phyloP scores from a whole-genome alignment of 139 green algal genomes.

The Pseudopediastrum boryanum region DNA sequence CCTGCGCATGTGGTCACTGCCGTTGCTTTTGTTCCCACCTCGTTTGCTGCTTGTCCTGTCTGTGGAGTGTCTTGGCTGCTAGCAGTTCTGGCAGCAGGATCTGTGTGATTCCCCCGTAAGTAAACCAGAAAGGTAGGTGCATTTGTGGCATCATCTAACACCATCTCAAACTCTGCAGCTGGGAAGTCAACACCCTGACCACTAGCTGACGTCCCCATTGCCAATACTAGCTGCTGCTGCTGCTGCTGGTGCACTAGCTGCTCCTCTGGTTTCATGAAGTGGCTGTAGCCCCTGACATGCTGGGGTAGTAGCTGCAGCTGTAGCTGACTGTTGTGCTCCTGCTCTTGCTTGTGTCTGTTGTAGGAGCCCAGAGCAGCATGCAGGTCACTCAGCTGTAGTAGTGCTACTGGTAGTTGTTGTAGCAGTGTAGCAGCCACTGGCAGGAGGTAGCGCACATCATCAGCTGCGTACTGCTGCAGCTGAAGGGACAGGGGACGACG shows the following conservation, averaged over 20 bases:
- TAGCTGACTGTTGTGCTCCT: too few species aligned
- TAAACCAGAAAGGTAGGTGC: not conserved
- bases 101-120: not conserved
- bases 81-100: too few species aligned
- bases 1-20: not conserved
- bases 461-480: conserved; percentile 1
- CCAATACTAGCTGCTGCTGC: conserved; percentile 11
- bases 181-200: not conserved
- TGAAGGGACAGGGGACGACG: not conserved
- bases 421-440: not conserved
- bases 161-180: not conserved
- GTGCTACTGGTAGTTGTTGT: conserved; percentile 6
- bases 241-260: not conserved
- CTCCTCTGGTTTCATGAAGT: not conserved
- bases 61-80: too few species aligned
- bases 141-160: not conserved
- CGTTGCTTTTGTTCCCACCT: not conserved
- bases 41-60: too few species aligned
- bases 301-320: too few species aligned
- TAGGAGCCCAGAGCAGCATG: too few species aligned
- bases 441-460: conserved; percentile 34
- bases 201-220: not conserved
- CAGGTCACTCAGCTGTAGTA: not conserved
- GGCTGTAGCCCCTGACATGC: too few species aligned
- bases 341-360: too few species aligned